Evolutionary conservation across 169 alveolate species (phyloP).

Genomic region (Theileria orientalis): DNA sequence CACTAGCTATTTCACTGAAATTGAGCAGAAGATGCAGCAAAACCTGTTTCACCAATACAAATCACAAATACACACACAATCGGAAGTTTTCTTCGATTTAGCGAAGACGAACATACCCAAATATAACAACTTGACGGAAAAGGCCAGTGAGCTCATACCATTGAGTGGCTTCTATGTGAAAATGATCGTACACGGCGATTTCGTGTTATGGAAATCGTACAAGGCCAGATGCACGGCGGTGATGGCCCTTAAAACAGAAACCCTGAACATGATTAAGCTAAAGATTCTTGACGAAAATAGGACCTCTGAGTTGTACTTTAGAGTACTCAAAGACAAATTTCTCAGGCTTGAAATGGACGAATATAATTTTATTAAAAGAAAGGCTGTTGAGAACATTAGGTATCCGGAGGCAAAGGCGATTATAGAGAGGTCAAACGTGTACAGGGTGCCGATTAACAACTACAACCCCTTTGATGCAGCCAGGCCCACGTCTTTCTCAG

Average conservation of each 20-base stretch:
- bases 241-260: background rate
- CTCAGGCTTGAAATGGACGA: background rate
- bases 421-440: too few relatives aligned
- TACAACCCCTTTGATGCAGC: too few relatives aligned
- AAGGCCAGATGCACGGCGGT: background rate
- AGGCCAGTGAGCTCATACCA: background rate
- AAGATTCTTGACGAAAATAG: too few relatives aligned
- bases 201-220: background rate
- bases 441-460: too few relatives aligned
- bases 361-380: too few relatives aligned
- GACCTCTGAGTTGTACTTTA: background rate
- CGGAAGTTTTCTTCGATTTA: slow-evolving; percentile 1
- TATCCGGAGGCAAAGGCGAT: background rate
- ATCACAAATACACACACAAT: background rate
- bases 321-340: background rate
- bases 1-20: background rate
- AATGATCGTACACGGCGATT: background rate
- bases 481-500: too few relatives aligned
- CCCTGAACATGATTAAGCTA: background rate
- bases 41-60: background rate
- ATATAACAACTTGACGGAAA: background rate
- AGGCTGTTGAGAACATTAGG: background rate
- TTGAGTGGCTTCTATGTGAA: slow-evolving; percentile 5
- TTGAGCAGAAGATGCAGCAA: background rate
- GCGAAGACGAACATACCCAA: background rate